Evolutionary conservation across 164 flowering plant species (phyloP).

Genomic region (Brasenia schreberi): DNA sequence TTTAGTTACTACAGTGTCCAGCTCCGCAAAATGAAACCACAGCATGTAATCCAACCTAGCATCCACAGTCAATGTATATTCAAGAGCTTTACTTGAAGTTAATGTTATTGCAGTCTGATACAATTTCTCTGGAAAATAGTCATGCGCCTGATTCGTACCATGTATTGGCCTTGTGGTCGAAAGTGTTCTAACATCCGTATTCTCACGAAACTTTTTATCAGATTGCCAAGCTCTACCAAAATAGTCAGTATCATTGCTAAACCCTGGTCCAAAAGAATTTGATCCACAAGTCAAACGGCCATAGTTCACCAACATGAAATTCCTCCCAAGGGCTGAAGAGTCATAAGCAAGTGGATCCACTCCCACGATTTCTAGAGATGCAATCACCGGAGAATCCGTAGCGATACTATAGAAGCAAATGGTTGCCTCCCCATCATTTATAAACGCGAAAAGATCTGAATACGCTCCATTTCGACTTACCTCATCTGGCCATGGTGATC

Average conservation of each 20-base stretch:
- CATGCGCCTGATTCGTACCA: conserved; percentile 37
- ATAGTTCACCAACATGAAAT: conserved; percentile 56
- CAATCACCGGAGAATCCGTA: conserved; percentile 87
- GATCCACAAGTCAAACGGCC: conserved; percentile 69
- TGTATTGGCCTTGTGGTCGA: conserved; percentile 23
- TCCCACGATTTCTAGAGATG: conserved; percentile 48
- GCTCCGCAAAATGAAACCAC: conserved; percentile 96
- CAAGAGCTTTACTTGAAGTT: conserved; percentile 19
- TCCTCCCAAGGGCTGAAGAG: conserved; percentile 18
- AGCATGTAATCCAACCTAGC: conserved; percentile 81
- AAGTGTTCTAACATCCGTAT: conserved; percentile 11
- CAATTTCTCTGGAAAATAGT: conserved; percentile 69
- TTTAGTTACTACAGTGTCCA: conserved; percentile 44
- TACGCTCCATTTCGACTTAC: conserved; percentile 61
- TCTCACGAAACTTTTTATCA: conserved; percentile 17
- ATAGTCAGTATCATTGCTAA: conserved; percentile 56
- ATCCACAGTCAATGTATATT: conserved; percentile 59
- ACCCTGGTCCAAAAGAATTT: conserved; percentile 67
- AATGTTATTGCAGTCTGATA: conserved; percentile 50
- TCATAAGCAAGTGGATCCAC: conserved; percentile 52
- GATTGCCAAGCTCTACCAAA: conserved; percentile 93
- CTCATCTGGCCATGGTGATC: conserved; percentile 74
- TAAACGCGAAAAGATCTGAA: conserved; percentile 68
- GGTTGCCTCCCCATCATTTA: conserved; percentile 45
- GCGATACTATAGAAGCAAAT: conserved; percentile 89